Evolutionary conservation across 75 land plant genomes (phyloP).

Genomic region (Pinus taeda): DNA sequence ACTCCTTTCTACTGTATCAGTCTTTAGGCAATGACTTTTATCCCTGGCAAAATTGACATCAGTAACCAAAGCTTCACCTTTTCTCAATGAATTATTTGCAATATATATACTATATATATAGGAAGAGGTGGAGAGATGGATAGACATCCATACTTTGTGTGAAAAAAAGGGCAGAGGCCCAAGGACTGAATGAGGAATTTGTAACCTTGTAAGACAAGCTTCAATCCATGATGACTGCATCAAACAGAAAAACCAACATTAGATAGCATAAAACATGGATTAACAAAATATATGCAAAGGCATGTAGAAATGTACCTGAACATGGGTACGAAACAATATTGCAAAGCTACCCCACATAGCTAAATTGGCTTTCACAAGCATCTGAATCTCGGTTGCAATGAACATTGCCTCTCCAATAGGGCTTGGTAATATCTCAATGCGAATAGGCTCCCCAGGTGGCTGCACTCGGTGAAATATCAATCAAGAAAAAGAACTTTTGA

Average conservation of each 20-base stretch:
- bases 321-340: conserved; percentile 21
- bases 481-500: not conserved
- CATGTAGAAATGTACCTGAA: conserved; percentile 14
- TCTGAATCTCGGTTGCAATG: conserved; percentile 13
- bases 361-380: conserved; percentile 7
- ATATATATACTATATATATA: too few relatives aligned
- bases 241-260: conserved; percentile 1
- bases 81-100: too few relatives aligned
- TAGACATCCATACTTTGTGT: conserved; percentile 8
- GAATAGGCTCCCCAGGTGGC: conserved; percentile 12
- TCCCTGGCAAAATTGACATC: too few relatives aligned
- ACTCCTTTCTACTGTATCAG: too few relatives aligned
- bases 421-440: not conserved
- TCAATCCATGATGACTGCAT: conserved; percentile 17
- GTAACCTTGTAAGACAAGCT: conserved; percentile 4
- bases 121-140: not conserved
- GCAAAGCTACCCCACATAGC: conserved; percentile 16
- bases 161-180: conserved; percentile 17
- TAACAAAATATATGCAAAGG: not conserved
- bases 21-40: too few relatives aligned
- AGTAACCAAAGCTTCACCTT: too few relatives aligned
- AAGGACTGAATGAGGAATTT: conserved; percentile 16
- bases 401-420: conserved; percentile 14
- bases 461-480: not conserved
- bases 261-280: not conserved